phyloP scores from a whole-genome alignment of 164 flowering plant species.

The Houttuynia cordata region DNA sequence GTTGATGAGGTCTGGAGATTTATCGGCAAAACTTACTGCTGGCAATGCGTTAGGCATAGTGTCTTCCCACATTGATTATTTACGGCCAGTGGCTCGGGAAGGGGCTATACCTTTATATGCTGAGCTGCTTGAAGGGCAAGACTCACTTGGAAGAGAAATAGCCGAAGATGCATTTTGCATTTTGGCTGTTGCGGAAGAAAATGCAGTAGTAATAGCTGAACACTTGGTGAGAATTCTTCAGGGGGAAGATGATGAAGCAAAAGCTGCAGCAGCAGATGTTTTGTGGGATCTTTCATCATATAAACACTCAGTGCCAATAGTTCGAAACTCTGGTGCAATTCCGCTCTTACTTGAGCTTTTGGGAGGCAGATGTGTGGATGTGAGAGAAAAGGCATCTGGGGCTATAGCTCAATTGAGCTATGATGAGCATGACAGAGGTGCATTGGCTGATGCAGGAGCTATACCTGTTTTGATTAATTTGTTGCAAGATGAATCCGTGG shows the following conservation, averaged over 20 bases:
- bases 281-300: conserved; percentile 43
- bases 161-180: conserved; percentile 45
- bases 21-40: conserved; percentile 23
- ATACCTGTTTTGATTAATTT: conserved; percentile 27
- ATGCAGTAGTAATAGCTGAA: conserved; percentile 27
- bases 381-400: conserved; percentile 32
- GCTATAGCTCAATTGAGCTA: conserved; percentile 46
- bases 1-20: conserved; percentile 29
- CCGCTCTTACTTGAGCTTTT: conserved; percentile 34
- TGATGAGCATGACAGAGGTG: conserved; percentile 21
- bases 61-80: conserved; percentile 27
- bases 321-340: conserved; percentile 34
- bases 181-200: conserved; percentile 36
- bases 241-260: conserved; percentile 25
- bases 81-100: conserved; percentile 33
- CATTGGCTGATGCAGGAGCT: conserved; percentile 32
- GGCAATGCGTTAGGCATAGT: conserved; percentile 44
- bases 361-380: conserved; percentile 17
- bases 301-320: conserved; percentile 24
- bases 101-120: conserved; percentile 46
- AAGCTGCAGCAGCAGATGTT: conserved; percentile 46
- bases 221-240: conserved; percentile 36
- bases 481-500: conserved; percentile 33
- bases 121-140: conserved; percentile 32
- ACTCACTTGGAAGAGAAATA: conserved; percentile 33